phyloP scores from a whole-genome alignment of 148 eudicot genomes.

The Rhododendron griersonianum region DNA sequence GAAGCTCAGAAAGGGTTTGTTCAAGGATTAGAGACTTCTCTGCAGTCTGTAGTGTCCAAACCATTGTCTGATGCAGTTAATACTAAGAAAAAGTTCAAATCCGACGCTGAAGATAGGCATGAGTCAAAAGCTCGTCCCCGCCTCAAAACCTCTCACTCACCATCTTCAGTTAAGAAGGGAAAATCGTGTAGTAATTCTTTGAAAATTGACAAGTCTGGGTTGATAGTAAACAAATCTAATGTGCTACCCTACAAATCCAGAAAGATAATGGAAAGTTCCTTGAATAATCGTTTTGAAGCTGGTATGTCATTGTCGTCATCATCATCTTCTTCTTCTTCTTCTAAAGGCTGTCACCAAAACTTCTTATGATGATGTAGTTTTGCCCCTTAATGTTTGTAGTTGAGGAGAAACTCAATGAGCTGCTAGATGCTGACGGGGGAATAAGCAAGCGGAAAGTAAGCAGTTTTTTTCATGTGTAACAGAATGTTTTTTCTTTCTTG shows the following conservation, averaged over 20 bases:
- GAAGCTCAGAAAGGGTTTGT: slow-evolving; percentile 24
- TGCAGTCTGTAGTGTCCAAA: slow-evolving; percentile 14
- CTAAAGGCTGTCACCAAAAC: background rate
- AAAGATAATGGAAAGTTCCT: slow-evolving; percentile 46
- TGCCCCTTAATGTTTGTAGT: slow-evolving; percentile 41
- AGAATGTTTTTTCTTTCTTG: background rate
- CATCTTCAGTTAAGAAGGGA: slow-evolving; percentile 55
- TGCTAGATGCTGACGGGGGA: slow-evolving; percentile 83
- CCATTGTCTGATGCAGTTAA: slow-evolving; percentile 25
- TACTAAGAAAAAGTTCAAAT: slow-evolving; percentile 33
- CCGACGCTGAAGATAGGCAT: slow-evolving; percentile 21
- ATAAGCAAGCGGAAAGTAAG: slow-evolving; percentile 88
- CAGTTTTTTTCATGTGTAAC: background rate
- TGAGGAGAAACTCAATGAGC: slow-evolving; percentile 79
- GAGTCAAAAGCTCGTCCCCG: slow-evolving; percentile 33
- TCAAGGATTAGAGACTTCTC: slow-evolving; percentile 26
- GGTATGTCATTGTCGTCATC: slow-evolving; percentile 24
- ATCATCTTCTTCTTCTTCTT: background rate
- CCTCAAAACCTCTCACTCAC: slow-evolving; percentile 37
- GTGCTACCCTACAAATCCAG: slow-evolving; percentile 37
- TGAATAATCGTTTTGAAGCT: slow-evolving; percentile 61
- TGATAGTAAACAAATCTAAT: slow-evolving; percentile 33
- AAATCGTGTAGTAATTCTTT: slow-evolving; percentile 27
- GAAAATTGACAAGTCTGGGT: slow-evolving; percentile 30
- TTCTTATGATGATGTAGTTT: background rate